phyloP scores from a whole-genome alignment of 495 filamentous ascomycete species.

The Aspergillus sclerotioniger region DNA sequence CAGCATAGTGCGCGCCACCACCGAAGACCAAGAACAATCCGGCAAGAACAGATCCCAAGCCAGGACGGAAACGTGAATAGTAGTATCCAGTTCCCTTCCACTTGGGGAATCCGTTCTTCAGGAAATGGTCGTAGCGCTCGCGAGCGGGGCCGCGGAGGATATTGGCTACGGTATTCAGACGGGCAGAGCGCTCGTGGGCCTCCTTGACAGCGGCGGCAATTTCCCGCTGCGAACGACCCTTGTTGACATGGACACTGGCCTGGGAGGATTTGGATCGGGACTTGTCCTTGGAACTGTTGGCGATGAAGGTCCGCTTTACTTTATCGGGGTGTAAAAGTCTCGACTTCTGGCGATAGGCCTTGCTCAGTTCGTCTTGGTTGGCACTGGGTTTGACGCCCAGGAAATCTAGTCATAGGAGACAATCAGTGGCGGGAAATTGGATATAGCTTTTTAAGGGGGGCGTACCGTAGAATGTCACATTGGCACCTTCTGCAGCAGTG shows the following conservation, averaged over 20 bases:
- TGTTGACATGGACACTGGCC: conserved; percentile 64
- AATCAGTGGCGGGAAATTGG: neutral
- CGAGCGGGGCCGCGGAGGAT: conserved; percentile 77
- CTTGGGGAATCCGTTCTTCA: conserved; percentile 87
- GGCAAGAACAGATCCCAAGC: conserved; percentile 75
- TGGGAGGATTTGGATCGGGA: conserved; percentile 52
- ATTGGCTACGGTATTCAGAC: conserved; percentile 76
- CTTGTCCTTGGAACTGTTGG: conserved; percentile 66
- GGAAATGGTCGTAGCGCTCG: conserved; percentile 93
- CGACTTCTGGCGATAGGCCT: conserved; percentile 87
- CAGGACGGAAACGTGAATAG: conserved; percentile 89
- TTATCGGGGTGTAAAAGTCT: conserved; percentile 88
- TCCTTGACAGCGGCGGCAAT: conserved; percentile 71
- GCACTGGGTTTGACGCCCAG: conserved; percentile 72
- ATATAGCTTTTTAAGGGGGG: neutral
- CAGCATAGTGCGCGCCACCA: conserved; percentile 80
- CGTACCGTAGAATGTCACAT: conserved; percentile 84
- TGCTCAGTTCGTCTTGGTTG: conserved; percentile 84
- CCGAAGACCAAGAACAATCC: conserved; percentile 84
- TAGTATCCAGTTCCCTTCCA: conserved; percentile 99
- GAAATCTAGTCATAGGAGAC: conserved; percentile 56
- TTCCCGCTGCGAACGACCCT: conserved; percentile 68
- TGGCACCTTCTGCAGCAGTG: conserved; percentile 66
- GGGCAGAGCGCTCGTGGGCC: conserved; percentile 75
- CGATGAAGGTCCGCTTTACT: conserved; percentile 76